Base-by-base conservation (phyloP, 352 stramenopile species). In the Phytophthora pluvialis region DNA sequence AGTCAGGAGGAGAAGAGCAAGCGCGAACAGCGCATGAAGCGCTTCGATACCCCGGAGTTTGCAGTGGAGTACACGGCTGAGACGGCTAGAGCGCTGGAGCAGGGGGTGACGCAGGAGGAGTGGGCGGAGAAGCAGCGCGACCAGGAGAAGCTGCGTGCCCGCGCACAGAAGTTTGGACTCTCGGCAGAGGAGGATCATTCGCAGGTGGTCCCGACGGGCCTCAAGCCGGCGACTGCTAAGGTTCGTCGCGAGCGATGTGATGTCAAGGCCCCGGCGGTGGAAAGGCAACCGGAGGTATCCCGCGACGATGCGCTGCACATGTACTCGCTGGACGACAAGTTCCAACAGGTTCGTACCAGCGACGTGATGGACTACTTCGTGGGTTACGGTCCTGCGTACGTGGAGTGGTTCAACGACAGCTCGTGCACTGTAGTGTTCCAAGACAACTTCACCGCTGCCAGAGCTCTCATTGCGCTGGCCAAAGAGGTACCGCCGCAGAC, bases 371-470 rank as follows among this genome's bases (percentile, higher is more conserved):
- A 67, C 38, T 95, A 94, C 48, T 95, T 95, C 55, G 60, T 72
- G 1, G 87, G 83, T 6, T 95, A 92, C 54, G 83, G 85, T 0
- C 87, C 87, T 12, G 91, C 84, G 18, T 95, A 95, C 70, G 83
- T 95, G 40, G 87, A 95, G 59, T 95, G 87, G 87, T 77, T 94
- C 67, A 93, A 95, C 73, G 85, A 95, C 73, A 92, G 81, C 43
- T 83, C 85, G 52, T 94, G 85, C 50, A 95, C 85, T 1, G 68
- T 95, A 15, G 82, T 95, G 21, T 95, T 95, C 58, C 69, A 94
- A 59, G 87, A 95, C 39, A 54, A 80, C 6, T 87, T 86, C 43
- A 95, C 85, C 0, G 83, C 86, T 10, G 74, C 66, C 0, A 77
- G 87, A 47, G 85, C 83, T 11, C 64, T 95, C 3, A 75, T 93